A percentile compares a stretch with the other conserved stretches of the same genome.
These are phyloP conservation scores for Verticillium nubilum DNA, from an alignment of 2,329 filamentous ascomycete species.

Conservation along the genomic window DNA sequence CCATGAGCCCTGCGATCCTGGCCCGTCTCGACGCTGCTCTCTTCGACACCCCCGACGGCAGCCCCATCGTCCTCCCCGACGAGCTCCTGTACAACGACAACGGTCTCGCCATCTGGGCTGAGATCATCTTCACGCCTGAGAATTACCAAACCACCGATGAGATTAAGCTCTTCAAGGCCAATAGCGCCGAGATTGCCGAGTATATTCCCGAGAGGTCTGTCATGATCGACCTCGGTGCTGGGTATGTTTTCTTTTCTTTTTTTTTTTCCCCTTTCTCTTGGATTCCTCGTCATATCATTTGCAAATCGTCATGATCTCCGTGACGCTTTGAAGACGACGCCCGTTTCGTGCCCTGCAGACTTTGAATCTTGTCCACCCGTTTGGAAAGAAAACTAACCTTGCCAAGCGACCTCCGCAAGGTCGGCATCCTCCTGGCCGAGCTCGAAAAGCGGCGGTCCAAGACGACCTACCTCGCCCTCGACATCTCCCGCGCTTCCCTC, in stretches of 20 bases:
- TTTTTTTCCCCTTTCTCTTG: neutral
- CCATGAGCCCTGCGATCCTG: slow-evolving; percentile 21
- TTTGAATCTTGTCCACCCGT: neutral
- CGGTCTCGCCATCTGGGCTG: slow-evolving; percentile 32
- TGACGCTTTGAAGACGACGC: neutral
- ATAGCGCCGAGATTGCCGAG: slow-evolving; percentile 28
- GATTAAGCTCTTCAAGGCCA: slow-evolving; percentile 26
- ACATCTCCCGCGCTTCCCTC: slow-evolving; percentile 31
- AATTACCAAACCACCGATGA: slow-evolving; percentile 37
- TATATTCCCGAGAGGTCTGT: slow-evolving; percentile 21
- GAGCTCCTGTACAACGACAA: slow-evolving; percentile 33
- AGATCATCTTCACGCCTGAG: slow-evolving; percentile 31
- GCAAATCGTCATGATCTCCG: neutral
- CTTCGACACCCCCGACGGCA: slow-evolving; percentile 15
- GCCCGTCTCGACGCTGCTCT: slow-evolving; percentile 21
- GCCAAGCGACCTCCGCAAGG: slow-evolving; percentile 33
- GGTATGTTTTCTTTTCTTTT: slow-evolving; percentile 23
- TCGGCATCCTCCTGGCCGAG: slow-evolving; percentile 27
- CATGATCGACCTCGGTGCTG: slow-evolving; percentile 34
- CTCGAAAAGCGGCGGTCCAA: slow-evolving; percentile 23
- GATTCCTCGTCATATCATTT: slow-evolving; percentile 14
- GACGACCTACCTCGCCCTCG: slow-evolving; percentile 31
- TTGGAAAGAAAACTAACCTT: neutral
- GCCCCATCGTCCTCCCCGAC: slow-evolving; percentile 28
- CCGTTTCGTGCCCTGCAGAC: no score